Percentiles rank a stretch among this genome's conserved stretches.
phyloP scores from a whole-genome alignment of 768 basidiomycete genomes.

The Lactifluus rugatus region DNA sequence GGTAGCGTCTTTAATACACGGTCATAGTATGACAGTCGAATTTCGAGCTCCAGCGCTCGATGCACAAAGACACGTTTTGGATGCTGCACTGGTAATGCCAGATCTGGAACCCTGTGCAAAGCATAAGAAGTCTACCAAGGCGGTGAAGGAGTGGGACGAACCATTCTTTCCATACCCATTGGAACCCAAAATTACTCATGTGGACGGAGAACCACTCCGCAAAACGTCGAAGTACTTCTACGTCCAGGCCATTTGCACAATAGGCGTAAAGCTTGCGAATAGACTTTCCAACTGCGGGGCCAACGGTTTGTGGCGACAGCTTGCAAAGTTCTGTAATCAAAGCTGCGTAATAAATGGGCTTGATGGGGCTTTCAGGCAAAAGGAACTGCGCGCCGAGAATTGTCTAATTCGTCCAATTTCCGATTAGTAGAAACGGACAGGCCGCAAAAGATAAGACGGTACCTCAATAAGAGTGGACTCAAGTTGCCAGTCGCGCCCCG shows the following conservation, averaged over 20 bases:
- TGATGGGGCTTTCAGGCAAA: slow-evolving; percentile 68
- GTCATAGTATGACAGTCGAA: slow-evolving; percentile 87
- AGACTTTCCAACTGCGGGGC: slow-evolving; percentile 93
- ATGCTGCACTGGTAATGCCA: slow-evolving; percentile 61
- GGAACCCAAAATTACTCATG: slow-evolving; percentile 96
- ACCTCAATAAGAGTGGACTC: slow-evolving; percentile 88
- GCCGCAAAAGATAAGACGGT: slow-evolving; percentile 9
- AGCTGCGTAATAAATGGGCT: slow-evolving; percentile 76
- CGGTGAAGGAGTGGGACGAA: slow-evolving; percentile 28
- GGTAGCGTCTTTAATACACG: slow-evolving; percentile 86
- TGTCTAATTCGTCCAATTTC: slow-evolving; percentile 35
- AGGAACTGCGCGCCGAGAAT: slow-evolving; percentile 65
- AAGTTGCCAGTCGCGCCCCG: slow-evolving; percentile 71
- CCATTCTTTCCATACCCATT: slow-evolving; percentile 99
- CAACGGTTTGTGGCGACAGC: slow-evolving; percentile 83
- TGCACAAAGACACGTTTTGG: slow-evolving; percentile 86
- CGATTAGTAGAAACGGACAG: not conserved
- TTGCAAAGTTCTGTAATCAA: slow-evolving; percentile 93
- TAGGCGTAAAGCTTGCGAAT: slow-evolving; percentile 76
- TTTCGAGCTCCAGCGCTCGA: slow-evolving; percentile 79
- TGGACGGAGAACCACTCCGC: slow-evolving; percentile 95
- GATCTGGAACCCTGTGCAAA: slow-evolving; percentile 71
- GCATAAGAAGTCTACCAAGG: not conserved
- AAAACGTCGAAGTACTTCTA: slow-evolving; percentile 71
- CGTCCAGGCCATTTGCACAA: slow-evolving; percentile 80